These are phyloP conservation scores for Penicillium fimorum DNA, from an alignment of 495 filamentous ascomycete genomes.

Conservation along the genomic window DNA sequence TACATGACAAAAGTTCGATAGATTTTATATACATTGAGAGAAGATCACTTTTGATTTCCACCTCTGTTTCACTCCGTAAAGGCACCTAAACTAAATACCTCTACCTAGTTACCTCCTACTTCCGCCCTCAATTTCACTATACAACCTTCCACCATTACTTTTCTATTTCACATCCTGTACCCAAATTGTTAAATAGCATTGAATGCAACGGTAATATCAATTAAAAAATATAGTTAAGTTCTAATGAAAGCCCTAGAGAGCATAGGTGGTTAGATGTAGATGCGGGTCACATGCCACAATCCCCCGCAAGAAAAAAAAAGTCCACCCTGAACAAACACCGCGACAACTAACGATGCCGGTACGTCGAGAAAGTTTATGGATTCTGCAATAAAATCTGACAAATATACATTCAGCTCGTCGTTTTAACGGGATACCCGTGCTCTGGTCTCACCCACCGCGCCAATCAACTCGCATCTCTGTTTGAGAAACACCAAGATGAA, in stretches of 20 bases:
- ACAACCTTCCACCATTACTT: background rate
- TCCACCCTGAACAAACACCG: slow-evolving; percentile 14
- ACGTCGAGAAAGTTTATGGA: slow-evolving; percentile 6
- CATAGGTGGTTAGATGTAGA: background rate
- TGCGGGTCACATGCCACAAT: slow-evolving; percentile 34
- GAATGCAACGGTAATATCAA: background rate
- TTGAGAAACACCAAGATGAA: slow-evolving; percentile 42
- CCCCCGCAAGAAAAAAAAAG: slow-evolving; percentile 27
- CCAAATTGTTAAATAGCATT: background rate
- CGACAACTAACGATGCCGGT: slow-evolving; percentile 35
- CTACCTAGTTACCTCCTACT: background rate
- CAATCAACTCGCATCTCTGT: slow-evolving; percentile 62
- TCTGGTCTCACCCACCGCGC: slow-evolving; percentile 92
- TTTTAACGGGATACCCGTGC: slow-evolving; percentile 87
- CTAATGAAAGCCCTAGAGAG: background rate
- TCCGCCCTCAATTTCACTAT: background rate
- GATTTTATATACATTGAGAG: background rate
- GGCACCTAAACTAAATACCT: background rate
- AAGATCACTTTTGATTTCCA: too few species aligned
- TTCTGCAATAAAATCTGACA: slow-evolving; percentile 1
- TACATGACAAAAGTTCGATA: slow-evolving; percentile 15
- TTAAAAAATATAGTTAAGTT: background rate
- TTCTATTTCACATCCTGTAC: background rate
- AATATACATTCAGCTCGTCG: slow-evolving; percentile 65
- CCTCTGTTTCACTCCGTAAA: background rate